Conservation (phyloP, 163 green algal species). For the Coccomyxa subellipsoidea region DNA sequence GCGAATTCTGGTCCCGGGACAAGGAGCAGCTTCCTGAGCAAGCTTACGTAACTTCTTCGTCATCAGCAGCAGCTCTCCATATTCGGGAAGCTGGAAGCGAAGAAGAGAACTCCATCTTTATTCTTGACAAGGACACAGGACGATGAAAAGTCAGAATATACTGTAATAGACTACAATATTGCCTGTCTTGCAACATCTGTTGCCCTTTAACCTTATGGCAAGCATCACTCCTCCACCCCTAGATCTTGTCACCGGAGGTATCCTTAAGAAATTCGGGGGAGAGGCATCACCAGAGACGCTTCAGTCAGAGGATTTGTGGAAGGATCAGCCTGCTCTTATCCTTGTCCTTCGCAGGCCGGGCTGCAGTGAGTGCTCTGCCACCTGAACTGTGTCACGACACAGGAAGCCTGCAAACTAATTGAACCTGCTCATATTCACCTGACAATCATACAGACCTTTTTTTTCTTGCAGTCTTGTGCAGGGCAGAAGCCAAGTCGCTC, state of each 20-base stretch:
- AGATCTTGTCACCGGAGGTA: not conserved
- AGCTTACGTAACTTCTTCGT: no score
- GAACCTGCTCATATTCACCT: not conserved
- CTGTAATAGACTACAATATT: no score
- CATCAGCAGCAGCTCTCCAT: no score
- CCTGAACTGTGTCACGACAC: not conserved
- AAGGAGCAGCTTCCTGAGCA: no score
- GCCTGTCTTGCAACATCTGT: no score
- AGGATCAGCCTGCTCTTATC: not conserved
- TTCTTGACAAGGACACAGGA: no score
- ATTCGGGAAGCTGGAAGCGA: no score
- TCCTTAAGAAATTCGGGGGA: not conserved
- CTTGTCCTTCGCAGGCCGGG: not conserved
- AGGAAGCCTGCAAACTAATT: not conserved
- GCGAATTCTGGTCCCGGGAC: no score
- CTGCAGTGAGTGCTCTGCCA: not conserved
- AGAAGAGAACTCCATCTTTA: no score
- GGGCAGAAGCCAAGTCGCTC: not conserved
- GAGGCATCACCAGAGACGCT: not conserved
- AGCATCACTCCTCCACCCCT: not conserved
- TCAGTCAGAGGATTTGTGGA: not conserved
- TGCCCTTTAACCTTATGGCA: no score
- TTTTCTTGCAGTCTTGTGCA: not conserved
- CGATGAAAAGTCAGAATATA: no score
- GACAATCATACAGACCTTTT: not conserved